These are phyloP conservation scores for Trichoderma koningii DNA, from an alignment of 2,329 filamentous ascomycete species.

Conservation along the genomic window DNA sequence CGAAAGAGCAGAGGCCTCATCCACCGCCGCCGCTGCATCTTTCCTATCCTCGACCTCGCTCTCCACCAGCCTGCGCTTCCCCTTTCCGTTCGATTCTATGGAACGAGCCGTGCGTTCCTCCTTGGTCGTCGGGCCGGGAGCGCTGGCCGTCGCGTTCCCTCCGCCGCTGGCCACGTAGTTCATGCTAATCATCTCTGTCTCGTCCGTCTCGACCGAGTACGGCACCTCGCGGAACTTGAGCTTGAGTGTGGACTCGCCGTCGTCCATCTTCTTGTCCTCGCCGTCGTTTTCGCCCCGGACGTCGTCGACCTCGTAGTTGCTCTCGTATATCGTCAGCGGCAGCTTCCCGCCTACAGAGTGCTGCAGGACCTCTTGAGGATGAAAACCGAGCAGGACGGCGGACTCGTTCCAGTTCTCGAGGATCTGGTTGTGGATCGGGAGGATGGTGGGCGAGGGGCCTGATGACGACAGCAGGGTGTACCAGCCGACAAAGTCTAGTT, in stretches of 20 bases:
- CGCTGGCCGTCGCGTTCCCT: slow-evolving; percentile 71
- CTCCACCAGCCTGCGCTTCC: slow-evolving; percentile 50
- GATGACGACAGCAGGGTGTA: slow-evolving; percentile 75
- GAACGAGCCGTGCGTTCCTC: slow-evolving; percentile 47
- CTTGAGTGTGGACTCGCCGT: slow-evolving; percentile 57
- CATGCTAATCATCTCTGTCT: slow-evolving; percentile 97
- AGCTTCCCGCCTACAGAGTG: slow-evolving; percentile 73
- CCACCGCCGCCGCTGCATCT: slow-evolving; percentile 37
- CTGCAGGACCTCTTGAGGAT: slow-evolving; percentile 61
- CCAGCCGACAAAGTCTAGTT: slow-evolving; percentile 88
- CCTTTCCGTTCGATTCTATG: slow-evolving; percentile 54
- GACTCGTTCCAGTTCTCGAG: slow-evolving; percentile 78
- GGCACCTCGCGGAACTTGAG: slow-evolving; percentile 80
- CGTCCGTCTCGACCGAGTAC: slow-evolving; percentile 88
- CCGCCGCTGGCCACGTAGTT: slow-evolving; percentile 87
- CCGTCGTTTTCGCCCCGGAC: slow-evolving; percentile 49
- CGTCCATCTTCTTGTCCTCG: slow-evolving; percentile 73
- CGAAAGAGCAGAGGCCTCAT: slow-evolving; percentile 50
- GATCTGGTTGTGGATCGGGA: slow-evolving; percentile 78
- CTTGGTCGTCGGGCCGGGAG: slow-evolving; percentile 53
- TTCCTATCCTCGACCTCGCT: slow-evolving; percentile 36
- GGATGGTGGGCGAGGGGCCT: slow-evolving; percentile 68
- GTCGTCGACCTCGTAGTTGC: slow-evolving; percentile 72
- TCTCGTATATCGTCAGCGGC: slow-evolving; percentile 90
- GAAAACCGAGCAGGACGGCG: slow-evolving; percentile 84